Base-by-base conservation (phyloP, 2,329 filamentous ascomycete genomes). In the Plenodomus lindquistii region DNA sequence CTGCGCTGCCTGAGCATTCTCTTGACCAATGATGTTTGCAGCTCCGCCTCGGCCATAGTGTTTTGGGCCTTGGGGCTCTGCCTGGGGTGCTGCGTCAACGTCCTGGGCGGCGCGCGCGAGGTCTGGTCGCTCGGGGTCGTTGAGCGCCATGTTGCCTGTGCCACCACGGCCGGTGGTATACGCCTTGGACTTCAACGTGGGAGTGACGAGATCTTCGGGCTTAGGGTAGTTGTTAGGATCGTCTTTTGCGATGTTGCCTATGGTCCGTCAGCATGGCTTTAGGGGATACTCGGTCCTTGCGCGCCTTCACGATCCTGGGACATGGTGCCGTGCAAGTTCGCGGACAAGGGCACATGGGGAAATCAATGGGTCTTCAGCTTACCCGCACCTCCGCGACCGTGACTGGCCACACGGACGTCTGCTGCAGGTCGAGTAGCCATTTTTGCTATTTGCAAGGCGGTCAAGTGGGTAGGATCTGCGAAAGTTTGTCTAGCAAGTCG, bases 141-240 rank as follows among this genome's bases (percentile, higher is more conserved):
- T 84, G 67, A 87, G 86, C 40, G 88, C 85, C 87, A 96, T 96
- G 77, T 96, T 96, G 51, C 91, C 91, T 4, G 83, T 86, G 52
- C 92, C 92, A 46, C 92, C 92, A 42, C 92, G 88, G 47, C 92
- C 92, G 2, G 92, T 97, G 17, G 92, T 96, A 67, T 93, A 91
- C 57, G 89, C 79, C n/a, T 88, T 77, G 39, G 83, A 83, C 76
- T 95, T 96, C 68, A 97, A 83, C 11, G 84, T 88, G 1, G 92
- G 92, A 1, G 91, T 96, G 63, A 86, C 77, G 55, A 96, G 84
- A 65, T 93, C 88, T 55, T 82, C 75, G 48, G 71, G 55, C 40
- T 68, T 65, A 40, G 69, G 57, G 40, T 63, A 55, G 40, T 61
- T 64, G 43, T 63, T 64, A 42, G 64, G 62, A 40, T 71, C 67